Base-by-base conservation (phyloP, 2,329 filamentous ascomycete genomes). In the Verticillium zaregamsianum region DNA sequence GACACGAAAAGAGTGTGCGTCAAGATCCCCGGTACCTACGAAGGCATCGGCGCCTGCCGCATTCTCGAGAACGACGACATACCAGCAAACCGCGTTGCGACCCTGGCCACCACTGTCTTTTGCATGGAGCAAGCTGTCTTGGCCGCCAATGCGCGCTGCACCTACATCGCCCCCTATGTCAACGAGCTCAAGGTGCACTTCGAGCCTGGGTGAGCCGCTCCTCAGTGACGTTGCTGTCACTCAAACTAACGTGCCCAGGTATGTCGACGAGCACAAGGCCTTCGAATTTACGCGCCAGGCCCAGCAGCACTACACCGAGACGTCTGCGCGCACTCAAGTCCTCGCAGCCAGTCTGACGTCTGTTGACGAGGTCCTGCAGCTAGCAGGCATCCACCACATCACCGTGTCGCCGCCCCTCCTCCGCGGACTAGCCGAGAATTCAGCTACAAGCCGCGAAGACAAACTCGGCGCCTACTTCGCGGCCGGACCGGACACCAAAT, bases 151-250 rank as follows among this genome's bases (percentile, higher is more conserved):
- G 82, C 80, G 0, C 78, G 80, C 4, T 89, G 86, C 66, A 80
- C 80, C 0, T 89, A 88, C 66, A 84, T 90, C 54, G 85, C 86
- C 0, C 87, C 87, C 0, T 90, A 88, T 64, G 83, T 89, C 33
- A 88, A 89, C 68, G 86, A 89, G 65, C 74, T 90, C 49, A 83
- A 82, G 65, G 86, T 87, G 5, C 86, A 89, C 66, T 85, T 88
- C 61, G 82, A 85, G 52, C 67, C 74, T 14, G 75, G 71, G 78
- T 84, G 69, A 66, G 73, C 69, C 3, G 5, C 15, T 33, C n/a
- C 40, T 28, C 11, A 12, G 12, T 25, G 28, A 4, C 28, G 3
- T 31, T 9, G n/a, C 14, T n/a, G 39, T 8, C 15, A n/a, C 3
- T 8, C 17, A 45, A 14, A 17, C n/a, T 15, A 17, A 55, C 32